Base-by-base conservation (phyloP, 352 stramenopile genomes). In the Globisporangium carolinianum region DNA sequence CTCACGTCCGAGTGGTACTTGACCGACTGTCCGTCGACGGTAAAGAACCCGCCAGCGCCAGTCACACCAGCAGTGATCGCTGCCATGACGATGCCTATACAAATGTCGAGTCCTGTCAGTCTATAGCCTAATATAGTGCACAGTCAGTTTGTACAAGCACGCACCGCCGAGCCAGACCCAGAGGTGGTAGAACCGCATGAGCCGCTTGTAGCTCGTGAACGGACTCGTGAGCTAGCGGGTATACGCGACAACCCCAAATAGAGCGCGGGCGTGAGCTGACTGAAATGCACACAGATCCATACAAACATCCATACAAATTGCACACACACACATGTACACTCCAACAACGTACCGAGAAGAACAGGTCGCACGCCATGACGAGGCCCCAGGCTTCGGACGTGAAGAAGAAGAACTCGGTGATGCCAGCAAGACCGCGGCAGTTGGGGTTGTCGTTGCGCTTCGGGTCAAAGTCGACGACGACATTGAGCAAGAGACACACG, bases 371-470 rank as follows among this genome's bases (percentile, higher is more conserved):
- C 5, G 86, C 83, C 86, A 95, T 95, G 57, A 93, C 82, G 49
- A 95, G 81, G 35, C 80, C 80, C 86, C 86, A 95, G 0, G 83
- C 83, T 51, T 95, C 86, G 32, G 78, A 84, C 18, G 83, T 89
- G 65, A 94, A 94, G 58, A 95, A 93, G 67, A 94, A 94, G 63
- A 95, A 95, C 64, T 95, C 86, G 41, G 84, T 95, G 54, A 91
- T 79, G 46, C 86, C 86, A 41, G 86, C 82, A 42, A 95, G 76
- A 47, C 78, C 68, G 39, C 77, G 69, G 60, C 86, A 95, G 53
- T 87, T 67, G 10, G 48, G 45, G 38, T 68, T 65, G 18, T 70
- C 69, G 51, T 75, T 65, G 65, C 66, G 75, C 41, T 55, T 65
- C 6, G 83, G 83, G 47, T 86, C 71, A 52, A 90, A 95, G 65